Evolutionary conservation across 768 basidiomycete species (phyloP).

Genomic region (Boletus insuetus): DNA sequence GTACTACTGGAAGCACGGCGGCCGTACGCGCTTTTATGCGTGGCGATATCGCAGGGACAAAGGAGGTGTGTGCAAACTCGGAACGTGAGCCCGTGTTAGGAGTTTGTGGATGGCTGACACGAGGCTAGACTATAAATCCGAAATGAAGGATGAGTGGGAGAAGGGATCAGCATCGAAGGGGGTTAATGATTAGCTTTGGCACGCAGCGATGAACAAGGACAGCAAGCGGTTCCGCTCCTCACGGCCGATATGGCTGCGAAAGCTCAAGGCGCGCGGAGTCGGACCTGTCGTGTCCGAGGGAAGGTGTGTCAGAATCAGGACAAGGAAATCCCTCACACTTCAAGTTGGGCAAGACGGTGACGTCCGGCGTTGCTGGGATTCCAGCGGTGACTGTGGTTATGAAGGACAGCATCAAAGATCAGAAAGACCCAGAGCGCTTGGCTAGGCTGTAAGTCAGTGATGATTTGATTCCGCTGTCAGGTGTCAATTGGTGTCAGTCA

Average conservation of each 20-base stretch:
- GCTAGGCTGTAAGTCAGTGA: neutral
- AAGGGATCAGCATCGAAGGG: slow-evolving; percentile 34
- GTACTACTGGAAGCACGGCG: slow-evolving; percentile 15
- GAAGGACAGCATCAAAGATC: slow-evolving; percentile 25
- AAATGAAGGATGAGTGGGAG: slow-evolving; percentile 35
- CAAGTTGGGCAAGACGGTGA: neutral
- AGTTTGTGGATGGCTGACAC: slow-evolving; percentile 29
- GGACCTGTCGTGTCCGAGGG: slow-evolving; percentile 3
- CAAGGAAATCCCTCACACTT: slow-evolving; percentile 21
- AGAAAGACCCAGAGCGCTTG: neutral
- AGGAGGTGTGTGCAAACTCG: slow-evolving; percentile 27
- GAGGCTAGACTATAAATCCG: slow-evolving; percentile 36
- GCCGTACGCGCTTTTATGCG: slow-evolving; percentile 29
- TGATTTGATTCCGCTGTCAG: slow-evolving; percentile 32
- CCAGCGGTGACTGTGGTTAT: slow-evolving; percentile 17
- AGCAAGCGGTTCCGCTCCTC: slow-evolving; percentile 27
- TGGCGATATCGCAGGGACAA: slow-evolving; percentile 28
- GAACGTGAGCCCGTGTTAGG: slow-evolving; percentile 30
- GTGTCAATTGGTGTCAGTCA: slow-evolving; percentile 8
- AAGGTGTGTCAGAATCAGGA: slow-evolving; percentile 2
- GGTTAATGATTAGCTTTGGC: slow-evolving; percentile 33
- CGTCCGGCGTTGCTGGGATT: slow-evolving; percentile 8
- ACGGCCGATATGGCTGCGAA: slow-evolving; percentile 22
- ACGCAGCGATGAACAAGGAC: slow-evolving; percentile 28
- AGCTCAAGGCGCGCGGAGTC: slow-evolving; percentile 3